Conservation (phyloP, 2,329 filamentous ascomycete genomes). For the Grosmannia huntii region DNA sequence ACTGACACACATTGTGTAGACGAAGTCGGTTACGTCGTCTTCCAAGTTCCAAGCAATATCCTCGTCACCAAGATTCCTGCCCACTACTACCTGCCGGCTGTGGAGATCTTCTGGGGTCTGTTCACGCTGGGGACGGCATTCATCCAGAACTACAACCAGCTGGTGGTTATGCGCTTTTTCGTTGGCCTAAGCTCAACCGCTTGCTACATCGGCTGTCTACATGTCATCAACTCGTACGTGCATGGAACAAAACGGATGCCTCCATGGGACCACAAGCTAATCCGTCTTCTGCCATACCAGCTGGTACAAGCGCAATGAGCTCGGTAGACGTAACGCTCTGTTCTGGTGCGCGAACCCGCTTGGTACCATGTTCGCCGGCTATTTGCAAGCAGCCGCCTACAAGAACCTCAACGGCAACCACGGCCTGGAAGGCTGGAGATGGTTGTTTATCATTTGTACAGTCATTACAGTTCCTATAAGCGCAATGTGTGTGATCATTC, state of each 20-base stretch:
- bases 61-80: conserved; percentile 18
- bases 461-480: conserved; percentile 42
- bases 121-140: conserved; percentile 4
- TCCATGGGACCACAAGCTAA: not conserved
- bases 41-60: conserved; percentile 30
- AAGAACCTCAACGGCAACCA: conserved; percentile 34
- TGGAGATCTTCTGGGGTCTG: conserved; percentile 4
- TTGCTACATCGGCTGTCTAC: conserved; percentile 38
- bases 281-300: not conserved
- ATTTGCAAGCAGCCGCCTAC: conserved; percentile 39
- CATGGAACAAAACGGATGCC: not conserved
- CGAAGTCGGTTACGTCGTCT: conserved; percentile 25
- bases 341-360: conserved; percentile 39
- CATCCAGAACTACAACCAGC: conserved; percentile 6
- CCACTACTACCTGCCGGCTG: conserved; percentile 3
- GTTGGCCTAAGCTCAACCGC: conserved; percentile 40
- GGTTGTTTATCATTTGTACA: conserved; percentile 45
- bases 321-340: conserved; percentile 48
- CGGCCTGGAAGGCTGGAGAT: conserved; percentile 36
- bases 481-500: conserved; percentile 17
- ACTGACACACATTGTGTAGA: conserved; percentile 11
- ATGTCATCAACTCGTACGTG: conserved; percentile 24
- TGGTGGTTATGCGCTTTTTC: conserved; percentile 37
- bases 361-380: conserved; percentile 22
- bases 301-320: conserved; percentile 47